Conservation (phyloP, 306 rosid genomes). For the Hippophae tibetana region DNA sequence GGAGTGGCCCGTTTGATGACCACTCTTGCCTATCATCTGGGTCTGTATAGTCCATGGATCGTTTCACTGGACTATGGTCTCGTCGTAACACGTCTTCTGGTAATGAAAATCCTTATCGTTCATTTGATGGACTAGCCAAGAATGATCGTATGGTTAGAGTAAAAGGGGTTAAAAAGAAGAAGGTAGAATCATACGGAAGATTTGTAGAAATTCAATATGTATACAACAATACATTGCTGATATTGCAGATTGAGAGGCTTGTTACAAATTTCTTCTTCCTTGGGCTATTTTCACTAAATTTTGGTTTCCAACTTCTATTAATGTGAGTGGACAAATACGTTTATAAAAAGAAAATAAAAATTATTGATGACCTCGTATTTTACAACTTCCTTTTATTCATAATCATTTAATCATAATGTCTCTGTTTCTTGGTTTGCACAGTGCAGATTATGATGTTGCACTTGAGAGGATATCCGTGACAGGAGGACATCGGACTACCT, state of each 20-base stretch:
- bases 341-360: no score
- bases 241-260: slow-evolving; percentile 57
- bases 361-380: no score
- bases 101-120: slow-evolving; percentile 8
- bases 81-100: slow-evolving; percentile 48
- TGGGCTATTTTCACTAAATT: slow-evolving; percentile 50
- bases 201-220: not conserved
- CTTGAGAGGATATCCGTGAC: slow-evolving; percentile 66
- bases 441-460: slow-evolving; percentile 71
- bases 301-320: slow-evolving; percentile 42
- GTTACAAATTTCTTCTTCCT: slow-evolving; percentile 69
- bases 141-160: no score
- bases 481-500: slow-evolving; percentile 69
- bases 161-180: no score
- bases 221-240: slow-evolving; percentile 1
- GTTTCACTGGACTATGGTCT: slow-evolving; percentile 36
- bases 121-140: no score
- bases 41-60: slow-evolving; percentile 10
- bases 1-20: slow-evolving; percentile 67
- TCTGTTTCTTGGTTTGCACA: slow-evolving; percentile 14
- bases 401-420: not conserved
- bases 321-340: slow-evolving; percentile 31
- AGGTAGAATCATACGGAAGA: no score
- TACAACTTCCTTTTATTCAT: not conserved
- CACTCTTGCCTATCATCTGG: slow-evolving; percentile 38